Base-by-base conservation (phyloP, 441 rosid species). In the Sinapis alba region DNA sequence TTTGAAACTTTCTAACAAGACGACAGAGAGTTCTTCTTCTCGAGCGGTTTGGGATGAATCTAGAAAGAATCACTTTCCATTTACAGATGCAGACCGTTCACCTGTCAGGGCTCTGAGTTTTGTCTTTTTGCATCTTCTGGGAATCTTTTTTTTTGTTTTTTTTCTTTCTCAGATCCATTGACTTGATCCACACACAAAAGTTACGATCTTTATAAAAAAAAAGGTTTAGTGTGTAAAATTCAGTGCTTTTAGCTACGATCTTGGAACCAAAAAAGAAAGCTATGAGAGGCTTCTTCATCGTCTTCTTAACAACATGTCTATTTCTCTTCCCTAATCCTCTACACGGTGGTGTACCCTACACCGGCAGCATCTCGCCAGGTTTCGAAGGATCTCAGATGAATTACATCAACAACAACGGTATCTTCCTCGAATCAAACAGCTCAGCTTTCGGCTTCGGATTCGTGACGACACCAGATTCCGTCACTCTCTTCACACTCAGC, bases 381-480 rank as follows among this genome's bases (percentile, higher is more conserved):
- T 88, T 83, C 79, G 78, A 65, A 79, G 98, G 95, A 47, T 70
- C 94, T 81, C 88, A 78, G 56, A 93, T 93, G 98, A 84, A 71
- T 54, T 91, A 85, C 86, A 83, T 93, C 50, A 88, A 87, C 69
- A 80, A 77, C 6, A 1, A 65, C 4, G 98, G 98, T 7, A 0
- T 91, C 72, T 90, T 95, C 80, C 93, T 95, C 28, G 0, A 69
- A 21, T 95, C 99, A 4, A 89, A 85, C 71, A 84, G 73, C 76
- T 89, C 95, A 12, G 76, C 28, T 32, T 95, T 90, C 36, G 91
- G 84, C 2, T 86, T 93, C 62, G 92, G 96, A 13, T 91, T 94
- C 82, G 2, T 15, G 28, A 69, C 86, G 13, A 76, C 75, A 10
- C 59, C 61, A 26, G 20, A 36, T 26, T 89, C 86, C 70, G 84